Base-by-base conservation (phyloP, 1,284 basidiomycete genomes). In the Moniliophthora roreri region DNA sequence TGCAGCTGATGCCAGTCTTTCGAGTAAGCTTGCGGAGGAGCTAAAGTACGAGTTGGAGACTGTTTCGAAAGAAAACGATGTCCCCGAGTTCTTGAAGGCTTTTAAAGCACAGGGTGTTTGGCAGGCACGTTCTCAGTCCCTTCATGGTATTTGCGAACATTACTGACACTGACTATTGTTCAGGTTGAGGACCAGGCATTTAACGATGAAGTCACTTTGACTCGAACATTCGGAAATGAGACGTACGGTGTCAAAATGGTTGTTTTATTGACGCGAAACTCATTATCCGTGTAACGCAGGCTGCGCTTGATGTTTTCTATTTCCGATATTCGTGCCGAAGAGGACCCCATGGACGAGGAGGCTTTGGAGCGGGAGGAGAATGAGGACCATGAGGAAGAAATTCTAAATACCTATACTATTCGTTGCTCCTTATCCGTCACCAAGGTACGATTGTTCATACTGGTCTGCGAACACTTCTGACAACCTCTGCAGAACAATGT, bases 211-310 rank as follows among this genome's bases (percentile, higher is more conserved):
- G 84, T 98, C 35, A 75, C 81, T 18, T 72, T 99, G 32, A 78
- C 75, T 28, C 85, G 95, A 58, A 87, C 86, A 62, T 98, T 95
- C 68, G 95, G 94, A 59, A 94, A 93, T 66, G 95, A 99, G 74
- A 82, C 76, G 93, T 95, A 62, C 54, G 88, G 78, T n/a, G n/a
- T n/a, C n/a, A n/a, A n/a, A n/a, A n/a, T n/a, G 39, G 60, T 44
- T 21, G 28, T 16, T 34, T 2, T 32, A 40, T 53, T 15, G 6
- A 32, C 8, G 20, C 28, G 20, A 10, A 32, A 32, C n/a, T 54
- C 47, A 23, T 35, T 41, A 15, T 54, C 34, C 32, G 35, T n/a
- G n/a, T n/a, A n/a, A n/a, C n/a, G 24, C 50, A 91, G 89, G 59
- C 81, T 94, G 66, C 87, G 87, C 18, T 64, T 91, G 62, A 83